A percentile compares a stretch with the other conserved stretches of the same genome.
phyloP scores from a whole-genome alignment of 2,329 filamentous ascomycete genomes.

The Trichoderma atroviride region DNA sequence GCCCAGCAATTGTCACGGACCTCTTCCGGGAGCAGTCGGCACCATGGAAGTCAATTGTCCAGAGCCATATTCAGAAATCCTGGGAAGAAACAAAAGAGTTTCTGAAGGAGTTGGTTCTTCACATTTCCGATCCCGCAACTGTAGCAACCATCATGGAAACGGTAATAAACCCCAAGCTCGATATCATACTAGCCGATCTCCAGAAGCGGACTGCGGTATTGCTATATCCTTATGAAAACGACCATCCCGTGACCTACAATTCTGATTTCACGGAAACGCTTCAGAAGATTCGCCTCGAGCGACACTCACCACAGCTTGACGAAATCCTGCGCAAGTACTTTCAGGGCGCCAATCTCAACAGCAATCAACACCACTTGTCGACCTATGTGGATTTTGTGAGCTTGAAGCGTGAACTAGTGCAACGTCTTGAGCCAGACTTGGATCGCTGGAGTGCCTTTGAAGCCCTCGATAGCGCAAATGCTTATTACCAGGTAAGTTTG shows the following conservation, averaged over 20 bases:
- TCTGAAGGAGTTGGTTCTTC: constrained; percentile 10
- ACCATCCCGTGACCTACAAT: constrained; percentile 59
- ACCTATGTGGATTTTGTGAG: neutral
- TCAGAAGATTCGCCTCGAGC: constrained; percentile 33
- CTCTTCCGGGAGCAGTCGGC: constrained; percentile 62
- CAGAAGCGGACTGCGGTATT: constrained; percentile 49
- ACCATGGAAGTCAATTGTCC: constrained; percentile 55
- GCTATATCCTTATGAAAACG: constrained; percentile 45
- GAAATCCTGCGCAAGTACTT: neutral
- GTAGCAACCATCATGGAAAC: constrained; percentile 23
- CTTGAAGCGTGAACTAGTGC: neutral
- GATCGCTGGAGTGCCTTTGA: constrained; percentile 37
- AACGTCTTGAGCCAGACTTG: constrained; percentile 33
- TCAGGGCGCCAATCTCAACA: neutral
- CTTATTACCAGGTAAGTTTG: constrained; percentile 45
- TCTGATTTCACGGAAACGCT: constrained; percentile 48
- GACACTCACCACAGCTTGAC: neutral
- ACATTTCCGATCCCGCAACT: constrained; percentile 30
- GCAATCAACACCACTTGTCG: neutral
- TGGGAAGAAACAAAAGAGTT: constrained; percentile 28
- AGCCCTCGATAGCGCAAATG: constrained; percentile 43
- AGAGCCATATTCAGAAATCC: constrained; percentile 26
- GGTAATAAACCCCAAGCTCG: constrained; percentile 30
- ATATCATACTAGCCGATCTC: constrained; percentile 34
- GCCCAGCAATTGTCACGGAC: constrained; percentile 59